Base-by-base conservation (phyloP, 192 early-diverging fungal genomes). In the Paraglomus brasilianum region DNA sequence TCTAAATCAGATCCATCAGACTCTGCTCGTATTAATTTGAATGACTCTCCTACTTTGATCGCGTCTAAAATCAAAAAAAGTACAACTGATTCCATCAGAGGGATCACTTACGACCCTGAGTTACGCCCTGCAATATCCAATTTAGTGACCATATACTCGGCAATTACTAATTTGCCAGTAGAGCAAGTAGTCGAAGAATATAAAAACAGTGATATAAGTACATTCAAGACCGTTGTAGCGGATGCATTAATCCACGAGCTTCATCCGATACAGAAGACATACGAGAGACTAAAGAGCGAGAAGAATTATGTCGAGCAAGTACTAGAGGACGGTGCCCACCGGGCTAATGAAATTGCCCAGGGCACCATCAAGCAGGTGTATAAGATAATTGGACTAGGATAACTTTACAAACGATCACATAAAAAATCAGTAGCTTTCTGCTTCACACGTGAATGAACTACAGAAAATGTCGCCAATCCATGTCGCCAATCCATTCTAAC, bases 41-140 rank as follows among this genome's bases (percentile, higher is more conserved):
- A 74, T 30, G 95, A 97, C 72, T 62, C 86, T 0, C 88, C 92
- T 9, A 74, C 82, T 8, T 40, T 75, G 11, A 93, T 95, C 57
- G 22, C 72, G 3, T 46, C 55, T 40, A 95, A 95, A 57, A 89
- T 95, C 64, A 82, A 79, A 15, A 79, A 83, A 24, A 87, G 92
- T 6, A 82, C 81, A 0, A 91, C 92, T 0, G 95, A 97, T 75
- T 62, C 82, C 0, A 74, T 82, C 7, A 58, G 69, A 8, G 85
- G 85, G 0, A 86, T 96, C 22, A 84, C 87, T 0, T 97, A 84
- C 71, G 89, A 94, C 55, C 86, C 89, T 5, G 71, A 56, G 9
- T 56, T 65, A 5, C 76, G 95, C 30, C 94, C 95, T 0, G 95
- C 92, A 7, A 86, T 97, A 4, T 82, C 88, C 38, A 97, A 95